Evolutionary conservation across 768 basidiomycete species (phyloP).

Genomic region (Mycena alexandri): DNA sequence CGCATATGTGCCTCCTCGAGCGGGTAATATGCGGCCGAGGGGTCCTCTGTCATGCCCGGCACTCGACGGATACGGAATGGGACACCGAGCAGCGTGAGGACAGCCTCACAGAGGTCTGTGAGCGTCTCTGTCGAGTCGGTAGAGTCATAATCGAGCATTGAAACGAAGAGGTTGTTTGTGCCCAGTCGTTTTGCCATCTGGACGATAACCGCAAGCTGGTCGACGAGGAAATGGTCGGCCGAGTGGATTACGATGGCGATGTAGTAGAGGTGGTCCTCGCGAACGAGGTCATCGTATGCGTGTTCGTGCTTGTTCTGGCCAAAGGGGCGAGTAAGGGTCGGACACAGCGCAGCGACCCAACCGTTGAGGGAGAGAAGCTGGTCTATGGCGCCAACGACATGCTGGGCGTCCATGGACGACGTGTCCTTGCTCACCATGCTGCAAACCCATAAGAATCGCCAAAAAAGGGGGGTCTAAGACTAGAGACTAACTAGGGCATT

Average conservation of each 20-base stretch:
- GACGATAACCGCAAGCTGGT: conserved; percentile 97
- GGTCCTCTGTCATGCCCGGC: conserved; percentile 91
- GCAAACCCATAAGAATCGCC: conserved; percentile 3
- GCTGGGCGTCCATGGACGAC: conserved; percentile 90
- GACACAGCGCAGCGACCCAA: conserved; percentile 97
- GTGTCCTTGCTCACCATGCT: conserved; percentile 89
- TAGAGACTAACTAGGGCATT: conserved; percentile 81
- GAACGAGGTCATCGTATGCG: conserved; percentile 90
- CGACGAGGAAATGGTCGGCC: conserved; percentile 98
- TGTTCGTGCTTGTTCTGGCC: conserved; percentile 89
- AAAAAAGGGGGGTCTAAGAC: conserved; percentile 1
- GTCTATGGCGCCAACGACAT: conserved; percentile 90
- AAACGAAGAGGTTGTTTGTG: conserved; percentile 91
- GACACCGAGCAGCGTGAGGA: conserved; percentile 92
- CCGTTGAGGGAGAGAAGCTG: conserved; percentile 96
- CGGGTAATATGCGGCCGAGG: conserved; percentile 92
- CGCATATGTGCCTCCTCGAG: conserved; percentile 94
- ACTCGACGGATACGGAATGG: conserved; percentile 95
- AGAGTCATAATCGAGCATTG: conserved; percentile 97
- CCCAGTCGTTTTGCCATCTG: conserved; percentile 95
- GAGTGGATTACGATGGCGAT: conserved; percentile 96
- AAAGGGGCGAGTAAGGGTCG: conserved; percentile 94
- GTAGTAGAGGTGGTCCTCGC: conserved; percentile 89
- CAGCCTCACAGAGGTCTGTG: conserved; percentile 94
- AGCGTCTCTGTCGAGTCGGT: conserved; percentile 95